These are phyloP conservation scores for Domatiomyces globalis DNA, from an alignment of 2,329 filamentous ascomycete genomes.

Conservation along the genomic window DNA sequence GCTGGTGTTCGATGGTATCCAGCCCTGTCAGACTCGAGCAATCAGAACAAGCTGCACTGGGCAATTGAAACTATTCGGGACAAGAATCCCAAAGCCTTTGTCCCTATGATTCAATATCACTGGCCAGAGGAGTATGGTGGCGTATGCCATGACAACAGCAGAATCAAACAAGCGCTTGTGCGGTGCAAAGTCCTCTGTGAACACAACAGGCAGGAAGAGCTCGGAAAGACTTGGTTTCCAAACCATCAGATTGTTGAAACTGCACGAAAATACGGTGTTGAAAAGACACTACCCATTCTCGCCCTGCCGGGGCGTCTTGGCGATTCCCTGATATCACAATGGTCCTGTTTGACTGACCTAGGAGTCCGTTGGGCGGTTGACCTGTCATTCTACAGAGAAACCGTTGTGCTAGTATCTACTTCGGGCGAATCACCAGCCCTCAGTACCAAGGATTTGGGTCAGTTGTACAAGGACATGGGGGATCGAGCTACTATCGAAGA, in stretches of 20 bases:
- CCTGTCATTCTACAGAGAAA: constrained; percentile 3
- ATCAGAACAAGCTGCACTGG: constrained; percentile 6
- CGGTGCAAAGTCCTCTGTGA: constrained; percentile 2
- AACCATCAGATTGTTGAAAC: constrained; percentile 1
- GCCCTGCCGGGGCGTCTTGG: constrained; percentile 1
- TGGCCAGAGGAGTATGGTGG: constrained; percentile 4
- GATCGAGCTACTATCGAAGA: constrained; percentile 1
- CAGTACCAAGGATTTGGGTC: background rate
- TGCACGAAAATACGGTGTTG: constrained; percentile 4
- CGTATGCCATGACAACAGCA: constrained; percentile 1
- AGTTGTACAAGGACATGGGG: constrained; percentile 2
- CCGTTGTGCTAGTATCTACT: constrained; percentile 1
- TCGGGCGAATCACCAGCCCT: background rate
- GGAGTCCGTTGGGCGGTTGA: constrained; percentile 1
- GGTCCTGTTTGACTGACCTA: constrained; percentile 6
- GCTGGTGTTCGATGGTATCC: constrained; percentile 9
- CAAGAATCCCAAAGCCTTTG: background rate
- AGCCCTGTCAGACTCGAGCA: constrained; percentile 1
- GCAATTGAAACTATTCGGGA: background rate
- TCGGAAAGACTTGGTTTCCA: constrained; percentile 6
- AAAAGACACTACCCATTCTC: constrained; percentile 4
- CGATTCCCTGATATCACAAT: constrained; percentile 4
- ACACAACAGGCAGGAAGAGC: constrained; percentile 1
- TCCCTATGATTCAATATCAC: constrained; percentile 3
- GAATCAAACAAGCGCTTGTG: background rate